Percentiles rank a stretch among this genome's conserved stretches.
phyloP scores from a whole-genome alignment of 1,284 basidiomycete species.

The Austroboletus niveus region DNA sequence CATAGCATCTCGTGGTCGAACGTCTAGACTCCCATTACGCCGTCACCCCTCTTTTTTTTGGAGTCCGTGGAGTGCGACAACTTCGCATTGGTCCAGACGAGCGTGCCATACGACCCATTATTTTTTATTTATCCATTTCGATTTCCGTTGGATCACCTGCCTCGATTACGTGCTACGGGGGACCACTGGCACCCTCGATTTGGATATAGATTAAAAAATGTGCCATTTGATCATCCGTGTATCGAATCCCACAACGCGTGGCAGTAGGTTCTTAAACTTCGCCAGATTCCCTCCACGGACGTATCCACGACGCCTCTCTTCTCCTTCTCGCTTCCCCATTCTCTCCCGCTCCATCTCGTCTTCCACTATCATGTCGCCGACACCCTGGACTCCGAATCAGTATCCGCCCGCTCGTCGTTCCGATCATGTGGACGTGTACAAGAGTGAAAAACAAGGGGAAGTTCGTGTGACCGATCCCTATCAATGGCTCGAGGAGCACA shows the following conservation, averaged over 20 bases:
- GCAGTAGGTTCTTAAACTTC: conserved; percentile 22
- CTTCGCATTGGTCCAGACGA: conserved; percentile 2
- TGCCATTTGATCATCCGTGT: conserved; percentile 5
- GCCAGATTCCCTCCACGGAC: conserved; percentile 8
- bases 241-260: conserved; percentile 21
- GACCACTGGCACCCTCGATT: conserved; percentile 35
- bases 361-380: conserved; percentile 25
- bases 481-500: conserved; percentile 65
- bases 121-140: conserved; percentile 15
- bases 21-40: conserved; percentile 9
- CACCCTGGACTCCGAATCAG: conserved; percentile 40
- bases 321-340: conserved; percentile 7
- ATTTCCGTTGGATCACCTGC: conserved; percentile 12
- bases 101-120: neutral
- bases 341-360: conserved; percentile 23
- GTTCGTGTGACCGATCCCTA: conserved; percentile 72
- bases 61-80: neutral
- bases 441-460: conserved; percentile 57
- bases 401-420: conserved; percentile 67
- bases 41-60: neutral
- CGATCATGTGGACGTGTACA: conserved; percentile 66
- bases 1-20: neutral
- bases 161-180: conserved; percentile 12
- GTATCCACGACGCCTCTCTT: conserved; percentile 10
- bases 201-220: conserved; percentile 25